Evolutionary conservation across 139 green algal genomes (phyloP).

Genomic region (Chlamydomonas sphaeroides): DNA sequence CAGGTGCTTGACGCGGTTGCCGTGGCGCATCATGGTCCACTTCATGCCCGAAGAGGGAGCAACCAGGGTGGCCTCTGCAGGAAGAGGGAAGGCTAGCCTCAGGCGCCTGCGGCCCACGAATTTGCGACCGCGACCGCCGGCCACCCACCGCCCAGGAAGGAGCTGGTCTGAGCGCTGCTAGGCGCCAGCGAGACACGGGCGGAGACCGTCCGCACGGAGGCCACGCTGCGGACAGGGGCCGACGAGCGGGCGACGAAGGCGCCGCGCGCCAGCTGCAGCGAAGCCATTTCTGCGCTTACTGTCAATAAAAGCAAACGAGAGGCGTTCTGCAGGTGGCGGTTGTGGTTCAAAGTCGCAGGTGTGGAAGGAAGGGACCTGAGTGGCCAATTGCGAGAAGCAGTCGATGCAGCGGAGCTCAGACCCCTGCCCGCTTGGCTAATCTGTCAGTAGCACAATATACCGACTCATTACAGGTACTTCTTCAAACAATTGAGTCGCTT

Average conservation of each 20-base stretch:
- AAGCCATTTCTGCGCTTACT: constrained; percentile 18
- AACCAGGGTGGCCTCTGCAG: constrained; percentile 49
- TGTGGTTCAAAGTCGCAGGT: too few species aligned
- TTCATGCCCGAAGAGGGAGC: constrained; percentile 56
- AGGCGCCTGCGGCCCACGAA: not conserved
- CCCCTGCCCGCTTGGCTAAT: too few species aligned
- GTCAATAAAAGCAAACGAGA: too few species aligned
- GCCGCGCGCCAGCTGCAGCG: constrained; percentile 13
- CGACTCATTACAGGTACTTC: too few species aligned
- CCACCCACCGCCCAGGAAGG: constrained; percentile 17
- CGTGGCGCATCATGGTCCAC: constrained; percentile 92
- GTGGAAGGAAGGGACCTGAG: too few species aligned
- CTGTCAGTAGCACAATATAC: too few species aligned
- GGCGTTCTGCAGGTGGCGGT: too few species aligned
- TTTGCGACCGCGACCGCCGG: not conserved
- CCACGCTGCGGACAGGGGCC: constrained; percentile 3
- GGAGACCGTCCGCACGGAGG: not conserved
- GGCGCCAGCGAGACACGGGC: not conserved
- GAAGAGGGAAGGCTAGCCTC: not conserved
- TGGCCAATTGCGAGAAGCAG: too few species aligned
- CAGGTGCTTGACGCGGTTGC: constrained; percentile 82
- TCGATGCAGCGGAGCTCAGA: too few species aligned
- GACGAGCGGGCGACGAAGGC: constrained; percentile 10
- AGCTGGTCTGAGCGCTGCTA: constrained; percentile 18
- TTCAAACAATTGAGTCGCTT: too few species aligned